These are phyloP conservation scores for Aristolochia fimbriata DNA, from an alignment of 164 flowering plant genomes.

Conservation along the genomic window DNA sequence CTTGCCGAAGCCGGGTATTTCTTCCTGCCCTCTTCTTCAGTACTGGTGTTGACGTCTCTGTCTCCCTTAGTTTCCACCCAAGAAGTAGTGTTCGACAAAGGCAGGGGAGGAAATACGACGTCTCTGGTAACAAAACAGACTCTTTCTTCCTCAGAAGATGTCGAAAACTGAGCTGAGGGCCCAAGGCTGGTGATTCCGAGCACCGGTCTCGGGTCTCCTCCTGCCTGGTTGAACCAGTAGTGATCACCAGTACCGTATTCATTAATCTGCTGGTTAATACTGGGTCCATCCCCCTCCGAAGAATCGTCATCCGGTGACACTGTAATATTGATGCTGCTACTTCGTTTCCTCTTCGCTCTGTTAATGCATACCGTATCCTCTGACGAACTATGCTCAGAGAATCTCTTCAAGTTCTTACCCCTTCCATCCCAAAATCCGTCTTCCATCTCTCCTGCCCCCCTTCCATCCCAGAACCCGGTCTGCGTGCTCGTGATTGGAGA, in stretches of 20 bases:
- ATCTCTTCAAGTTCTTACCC: slow-evolving; percentile 64
- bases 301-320: slow-evolving; percentile 18
- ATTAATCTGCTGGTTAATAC: slow-evolving; percentile 39
- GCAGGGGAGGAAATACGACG: slow-evolving; percentile 27
- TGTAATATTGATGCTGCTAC: slow-evolving; percentile 14
- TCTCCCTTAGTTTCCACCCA: slow-evolving; percentile 63
- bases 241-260: slow-evolving; percentile 39
- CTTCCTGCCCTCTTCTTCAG: slow-evolving; percentile 21
- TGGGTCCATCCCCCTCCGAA: slow-evolving; percentile 23
- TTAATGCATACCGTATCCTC: slow-evolving; percentile 35
- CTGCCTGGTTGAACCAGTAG: slow-evolving; percentile 52
- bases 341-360: slow-evolving; percentile 60
- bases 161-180: slow-evolving; percentile 30
- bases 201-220: slow-evolving; percentile 25
- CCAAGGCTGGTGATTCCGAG: slow-evolving; percentile 23
- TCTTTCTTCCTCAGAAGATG: slow-evolving; percentile 49
- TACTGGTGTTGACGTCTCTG: slow-evolving; percentile 35
- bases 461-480: slow-evolving; percentile 24
- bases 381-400: slow-evolving; percentile 39
- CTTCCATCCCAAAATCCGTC: slow-evolving; percentile 61
- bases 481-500: slow-evolving; percentile 35
- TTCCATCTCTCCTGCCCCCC: slow-evolving; percentile 27
- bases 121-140: slow-evolving; percentile 42
- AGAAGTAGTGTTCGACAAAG: slow-evolving; percentile 38
- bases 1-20: slow-evolving; percentile 56